phyloP scores from a whole-genome alignment of 148 eudicot genomes.

The Agrostemma githago region DNA sequence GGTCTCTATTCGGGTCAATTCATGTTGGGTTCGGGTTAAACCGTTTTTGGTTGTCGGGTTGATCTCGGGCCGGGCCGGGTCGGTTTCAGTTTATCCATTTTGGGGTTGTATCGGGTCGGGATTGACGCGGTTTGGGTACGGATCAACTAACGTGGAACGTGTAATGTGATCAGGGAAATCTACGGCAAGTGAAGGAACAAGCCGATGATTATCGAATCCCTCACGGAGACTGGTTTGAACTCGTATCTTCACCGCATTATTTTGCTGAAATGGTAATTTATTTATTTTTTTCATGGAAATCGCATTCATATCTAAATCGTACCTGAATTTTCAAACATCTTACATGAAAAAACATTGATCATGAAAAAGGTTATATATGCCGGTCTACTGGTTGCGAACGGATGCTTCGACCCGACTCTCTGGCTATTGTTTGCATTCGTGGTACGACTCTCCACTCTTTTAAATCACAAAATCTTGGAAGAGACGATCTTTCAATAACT shows the following conservation, averaged over 20 bases:
- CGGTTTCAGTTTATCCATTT: no score
- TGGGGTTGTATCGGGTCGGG: no score
- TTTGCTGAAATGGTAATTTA: conserved; percentile 82
- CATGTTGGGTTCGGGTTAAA: no score
- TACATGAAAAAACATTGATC: not conserved
- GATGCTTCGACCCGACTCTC: conserved; percentile 61
- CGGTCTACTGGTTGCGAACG: conserved; percentile 78
- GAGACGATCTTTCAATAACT: no score
- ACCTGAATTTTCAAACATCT: not conserved
- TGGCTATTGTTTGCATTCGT: conserved; percentile 85
- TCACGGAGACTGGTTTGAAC: conserved; percentile 80
- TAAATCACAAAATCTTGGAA: no score
- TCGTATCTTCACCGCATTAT: conserved; percentile 86
- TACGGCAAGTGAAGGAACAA: conserved; percentile 50
- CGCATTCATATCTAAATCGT: not conserved
- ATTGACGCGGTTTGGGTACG: no score
- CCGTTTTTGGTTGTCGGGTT: no score
- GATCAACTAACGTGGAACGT: conserved; percentile 2
- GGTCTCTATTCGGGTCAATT: no score
- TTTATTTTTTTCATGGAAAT: not conserved
- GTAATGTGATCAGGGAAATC: conserved; percentile 47
- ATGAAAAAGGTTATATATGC: conserved; percentile 82
- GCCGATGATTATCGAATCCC: conserved; percentile 61
- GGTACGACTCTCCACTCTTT: conserved; percentile 39
- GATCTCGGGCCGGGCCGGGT: no score